Conservation (phyloP, 257 asterid species). For the Gentiana macrophylla region DNA sequence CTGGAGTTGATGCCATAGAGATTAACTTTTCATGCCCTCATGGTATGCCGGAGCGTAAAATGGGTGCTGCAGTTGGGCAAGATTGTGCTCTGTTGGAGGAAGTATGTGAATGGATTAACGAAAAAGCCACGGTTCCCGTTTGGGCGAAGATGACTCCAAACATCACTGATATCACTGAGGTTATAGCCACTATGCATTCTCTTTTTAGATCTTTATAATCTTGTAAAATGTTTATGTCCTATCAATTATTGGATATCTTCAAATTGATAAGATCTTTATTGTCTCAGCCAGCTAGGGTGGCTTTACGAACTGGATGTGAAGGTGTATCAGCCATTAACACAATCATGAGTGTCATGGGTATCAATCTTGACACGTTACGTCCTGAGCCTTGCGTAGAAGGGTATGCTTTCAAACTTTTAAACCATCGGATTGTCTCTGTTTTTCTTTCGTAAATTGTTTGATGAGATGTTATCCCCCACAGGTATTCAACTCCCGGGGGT, state of each 20-base stretch:
- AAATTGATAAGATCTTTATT: background rate
- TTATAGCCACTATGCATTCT: slow-evolving; percentile 13
- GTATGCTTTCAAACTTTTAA: slow-evolving; percentile 23
- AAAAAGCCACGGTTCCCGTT: slow-evolving; percentile 80
- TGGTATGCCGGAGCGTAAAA: slow-evolving; percentile 97
- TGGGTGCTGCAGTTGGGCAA: slow-evolving; percentile 99
- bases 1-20: slow-evolving; percentile 87
- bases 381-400: slow-evolving; percentile 99
- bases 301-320: slow-evolving; percentile 74
- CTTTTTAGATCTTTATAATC: background rate
- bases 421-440: background rate
- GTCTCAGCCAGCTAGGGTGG: slow-evolving; percentile 74
- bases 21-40: slow-evolving; percentile 94
- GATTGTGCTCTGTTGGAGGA: slow-evolving; percentile 87
- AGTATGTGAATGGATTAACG: slow-evolving; percentile 88
- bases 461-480: slow-evolving; percentile 12
- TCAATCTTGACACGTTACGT: slow-evolving; percentile 66
- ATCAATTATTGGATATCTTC: no score
- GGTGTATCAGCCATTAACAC: slow-evolving; percentile 93
- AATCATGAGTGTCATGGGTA: slow-evolving; percentile 98
- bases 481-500: slow-evolving; percentile 97
- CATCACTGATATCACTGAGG: slow-evolving; percentile 82
- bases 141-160: slow-evolving; percentile 99
- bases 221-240: no score
- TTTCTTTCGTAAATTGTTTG: slow-evolving; percentile 1